Percentiles rank a stretch among this genome's conserved stretches.
phyloP scores from a whole-genome alignment of 768 basidiomycete species.

The Russula emetica region DNA sequence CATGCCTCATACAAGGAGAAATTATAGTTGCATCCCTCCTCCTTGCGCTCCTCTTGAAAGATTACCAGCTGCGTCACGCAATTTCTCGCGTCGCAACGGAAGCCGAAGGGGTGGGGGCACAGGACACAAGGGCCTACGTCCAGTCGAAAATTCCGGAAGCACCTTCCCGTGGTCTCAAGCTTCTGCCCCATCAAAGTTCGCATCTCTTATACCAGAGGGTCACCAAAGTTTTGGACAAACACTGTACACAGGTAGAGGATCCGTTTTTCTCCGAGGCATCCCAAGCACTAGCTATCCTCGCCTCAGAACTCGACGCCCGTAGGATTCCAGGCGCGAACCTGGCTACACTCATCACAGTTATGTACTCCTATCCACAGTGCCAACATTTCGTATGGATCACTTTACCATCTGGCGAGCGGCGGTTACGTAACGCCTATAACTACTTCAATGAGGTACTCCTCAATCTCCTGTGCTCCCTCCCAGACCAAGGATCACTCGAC shows the following conservation, averaged over 20 bases:
- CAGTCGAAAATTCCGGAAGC: slow-evolving; percentile 29
- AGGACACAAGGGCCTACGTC: slow-evolving; percentile 27
- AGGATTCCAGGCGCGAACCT: slow-evolving; percentile 12
- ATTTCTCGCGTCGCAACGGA: slow-evolving; percentile 31
- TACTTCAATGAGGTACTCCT: slow-evolving; percentile 36
- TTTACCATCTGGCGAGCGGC: slow-evolving; percentile 15
- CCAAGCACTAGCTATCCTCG: slow-evolving; percentile 26
- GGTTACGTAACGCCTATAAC: slow-evolving; percentile 28
- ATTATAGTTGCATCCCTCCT: slow-evolving; percentile 71
- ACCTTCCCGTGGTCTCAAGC: slow-evolving; percentile 11
- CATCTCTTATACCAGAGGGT: background rate
- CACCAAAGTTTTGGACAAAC: slow-evolving; percentile 27
- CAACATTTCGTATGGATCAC: slow-evolving; percentile 30
- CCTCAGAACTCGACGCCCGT: slow-evolving; percentile 15
- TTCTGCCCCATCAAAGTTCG: slow-evolving; percentile 6
- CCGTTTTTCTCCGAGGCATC: slow-evolving; percentile 23
- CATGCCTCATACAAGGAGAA: slow-evolving; percentile 73
- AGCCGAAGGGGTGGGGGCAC: slow-evolving; percentile 28
- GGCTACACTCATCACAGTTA: slow-evolving; percentile 22
- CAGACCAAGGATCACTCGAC: slow-evolving; percentile 7
- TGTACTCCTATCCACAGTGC: slow-evolving; percentile 31
- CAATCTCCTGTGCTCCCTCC: slow-evolving; percentile 25
- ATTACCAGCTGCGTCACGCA: slow-evolving; percentile 46
- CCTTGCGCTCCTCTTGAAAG: slow-evolving; percentile 60
- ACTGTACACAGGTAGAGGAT: slow-evolving; percentile 14